Evolutionary conservation across 768 basidiomycete genomes (phyloP).

Genomic region (Clitopilus passeckerianus): DNA sequence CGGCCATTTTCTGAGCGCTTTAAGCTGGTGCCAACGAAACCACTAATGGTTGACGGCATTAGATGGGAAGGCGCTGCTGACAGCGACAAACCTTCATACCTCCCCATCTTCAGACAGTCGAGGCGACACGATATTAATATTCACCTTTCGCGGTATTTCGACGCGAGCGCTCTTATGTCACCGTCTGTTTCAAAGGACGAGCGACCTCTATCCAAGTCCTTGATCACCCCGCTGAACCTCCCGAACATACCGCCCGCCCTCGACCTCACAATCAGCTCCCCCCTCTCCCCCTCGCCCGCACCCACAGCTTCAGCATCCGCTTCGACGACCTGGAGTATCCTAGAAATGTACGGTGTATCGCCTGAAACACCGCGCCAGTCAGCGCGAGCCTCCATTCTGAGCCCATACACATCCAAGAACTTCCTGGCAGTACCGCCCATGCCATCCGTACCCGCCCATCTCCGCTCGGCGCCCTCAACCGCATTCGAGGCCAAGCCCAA

Average conservation of each 20-base stretch:
- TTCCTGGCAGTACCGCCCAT: conserved; percentile 5
- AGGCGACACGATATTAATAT: conserved; percentile 12
- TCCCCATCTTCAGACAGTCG: conserved; percentile 7
- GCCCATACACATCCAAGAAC: conserved; percentile 8
- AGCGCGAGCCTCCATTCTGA: conserved; percentile 4
- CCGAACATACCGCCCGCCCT: conserved; percentile 5
- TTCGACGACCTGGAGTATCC: conserved; percentile 19
- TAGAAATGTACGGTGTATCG: conserved; percentile 14
- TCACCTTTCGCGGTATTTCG: conserved; percentile 12
- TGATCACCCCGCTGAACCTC: neutral
- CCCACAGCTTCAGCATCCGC: conserved; percentile 6
- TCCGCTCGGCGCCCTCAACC: conserved; percentile 1
- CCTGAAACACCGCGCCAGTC: conserved; percentile 7
- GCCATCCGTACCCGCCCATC: conserved; percentile 1
- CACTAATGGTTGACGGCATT: neutral
- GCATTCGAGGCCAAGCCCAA: neutral
- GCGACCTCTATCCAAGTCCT: neutral
- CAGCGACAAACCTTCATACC: conserved; percentile 4
- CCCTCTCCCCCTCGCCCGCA: conserved; percentile 7
- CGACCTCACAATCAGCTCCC: conserved; percentile 1
- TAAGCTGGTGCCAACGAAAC: neutral
- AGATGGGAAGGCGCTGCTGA: conserved; percentile 8
- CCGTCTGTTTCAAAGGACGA: conserved; percentile 3
- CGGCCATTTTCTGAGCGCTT: conserved; percentile 10
- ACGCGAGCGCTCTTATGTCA: conserved; percentile 7